Evolutionary conservation across 192 early-diverging fungal genomes (phyloP).

Genomic region (Chytriomyces sp.): DNA sequence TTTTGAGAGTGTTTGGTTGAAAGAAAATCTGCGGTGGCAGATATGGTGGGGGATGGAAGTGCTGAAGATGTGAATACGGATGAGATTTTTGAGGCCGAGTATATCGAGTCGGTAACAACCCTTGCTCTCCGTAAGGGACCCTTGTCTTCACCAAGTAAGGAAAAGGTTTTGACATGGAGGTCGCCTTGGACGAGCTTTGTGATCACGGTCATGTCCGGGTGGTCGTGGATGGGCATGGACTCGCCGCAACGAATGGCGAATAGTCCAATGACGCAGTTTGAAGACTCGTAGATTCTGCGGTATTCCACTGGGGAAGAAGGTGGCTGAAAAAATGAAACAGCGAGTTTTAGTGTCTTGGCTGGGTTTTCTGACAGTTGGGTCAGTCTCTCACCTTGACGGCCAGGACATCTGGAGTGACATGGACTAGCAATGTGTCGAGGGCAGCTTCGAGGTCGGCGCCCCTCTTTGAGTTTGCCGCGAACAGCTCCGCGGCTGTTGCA

Average conservation of each 20-base stretch:
- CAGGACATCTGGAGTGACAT: neutral
- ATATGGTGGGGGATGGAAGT: neutral
- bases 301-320: constrained; percentile 24
- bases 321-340: neutral
- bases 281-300: constrained; percentile 26
- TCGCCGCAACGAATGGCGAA: constrained; percentile 46
- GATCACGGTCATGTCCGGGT: constrained; percentile 55
- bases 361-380: constrained; percentile 10
- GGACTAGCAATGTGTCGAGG: neutral
- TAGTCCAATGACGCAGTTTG: constrained; percentile 46
- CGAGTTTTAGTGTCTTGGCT: neutral
- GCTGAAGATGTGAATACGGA: neutral
- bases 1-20: neutral
- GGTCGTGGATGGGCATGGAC: constrained; percentile 54
- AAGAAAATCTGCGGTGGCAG: constrained; percentile 1
- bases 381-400: neutral
- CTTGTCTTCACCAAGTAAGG: neutral
- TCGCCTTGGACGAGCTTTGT: constrained; percentile 50
- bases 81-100: neutral
- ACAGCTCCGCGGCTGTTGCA: neutral
- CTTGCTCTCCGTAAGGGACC: neutral
- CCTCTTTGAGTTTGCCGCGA: neutral
- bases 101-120: constrained; percentile 20
- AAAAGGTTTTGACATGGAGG: constrained; percentile 46
- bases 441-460: constrained; percentile 10